phyloP scores from a whole-genome alignment of 1,139 yeast species.

The Hansenula lynferdii region DNA sequence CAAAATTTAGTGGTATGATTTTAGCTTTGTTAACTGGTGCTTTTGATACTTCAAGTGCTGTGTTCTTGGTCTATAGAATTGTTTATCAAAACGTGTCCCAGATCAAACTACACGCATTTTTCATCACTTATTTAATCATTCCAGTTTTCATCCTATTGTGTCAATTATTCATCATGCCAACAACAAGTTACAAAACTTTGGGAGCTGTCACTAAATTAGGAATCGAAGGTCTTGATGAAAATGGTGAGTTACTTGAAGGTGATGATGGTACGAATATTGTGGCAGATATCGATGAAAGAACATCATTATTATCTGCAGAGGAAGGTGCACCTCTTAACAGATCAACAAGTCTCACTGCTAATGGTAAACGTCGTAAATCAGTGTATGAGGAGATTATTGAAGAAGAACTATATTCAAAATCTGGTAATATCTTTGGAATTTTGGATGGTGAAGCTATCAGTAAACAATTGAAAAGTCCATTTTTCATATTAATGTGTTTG shows the following conservation, averaged over 20 bases:
- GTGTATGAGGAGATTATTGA: slow-evolving; percentile 62
- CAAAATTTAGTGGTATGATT: slow-evolving; percentile 63
- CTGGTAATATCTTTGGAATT: slow-evolving; percentile 83
- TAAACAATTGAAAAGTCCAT: slow-evolving; percentile 65
- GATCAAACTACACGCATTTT: slow-evolving; percentile 48
- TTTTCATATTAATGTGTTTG: slow-evolving; percentile 74
- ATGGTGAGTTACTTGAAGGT: slow-evolving; percentile 28
- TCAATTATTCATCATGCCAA: slow-evolving; percentile 78
- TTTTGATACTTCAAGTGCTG: slow-evolving; percentile 72
- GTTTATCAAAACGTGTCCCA: slow-evolving; percentile 39
- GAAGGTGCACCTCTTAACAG: slow-evolving; percentile 6
- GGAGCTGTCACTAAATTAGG: slow-evolving; percentile 64
- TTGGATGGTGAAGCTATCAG: slow-evolving; percentile 62
- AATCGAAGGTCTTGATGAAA: slow-evolving; percentile 66
- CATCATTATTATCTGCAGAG: slow-evolving; percentile 20
- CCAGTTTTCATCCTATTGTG: slow-evolving; percentile 72
- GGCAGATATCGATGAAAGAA: slow-evolving; percentile 25
- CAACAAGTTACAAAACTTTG: slow-evolving; percentile 64
- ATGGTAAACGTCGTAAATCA: slow-evolving; percentile 34
- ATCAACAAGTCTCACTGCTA: slow-evolving; percentile 14
- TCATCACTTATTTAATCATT: slow-evolving; percentile 59
- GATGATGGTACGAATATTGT: slow-evolving; percentile 26
- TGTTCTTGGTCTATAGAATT: slow-evolving; percentile 63
- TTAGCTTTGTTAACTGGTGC: slow-evolving; percentile 74
- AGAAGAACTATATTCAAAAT: slow-evolving; percentile 42